Evolutionary conservation across 2,329 filamentous ascomycete species (phyloP).

Genomic region (Penicillium sp.): DNA sequence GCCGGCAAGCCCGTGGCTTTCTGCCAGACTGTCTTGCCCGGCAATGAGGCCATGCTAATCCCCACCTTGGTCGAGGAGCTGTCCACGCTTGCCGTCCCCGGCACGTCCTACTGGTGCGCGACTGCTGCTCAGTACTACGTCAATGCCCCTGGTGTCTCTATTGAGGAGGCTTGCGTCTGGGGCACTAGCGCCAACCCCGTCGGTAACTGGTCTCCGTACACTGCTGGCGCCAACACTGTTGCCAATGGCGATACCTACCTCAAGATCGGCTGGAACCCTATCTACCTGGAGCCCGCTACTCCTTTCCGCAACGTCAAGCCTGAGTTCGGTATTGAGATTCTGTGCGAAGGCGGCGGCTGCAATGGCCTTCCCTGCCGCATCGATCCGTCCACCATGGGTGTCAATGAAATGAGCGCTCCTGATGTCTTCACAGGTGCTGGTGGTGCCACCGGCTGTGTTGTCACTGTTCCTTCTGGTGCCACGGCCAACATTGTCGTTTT

Average conservation of each 20-base stretch:
- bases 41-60: slow-evolving; percentile 80
- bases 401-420: slow-evolving; percentile 61
- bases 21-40: slow-evolving; percentile 77
- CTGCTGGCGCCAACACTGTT: slow-evolving; percentile 73
- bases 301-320: slow-evolving; percentile 61
- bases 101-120: slow-evolving; percentile 66
- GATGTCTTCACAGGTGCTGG: slow-evolving; percentile 63
- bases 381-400: slow-evolving; percentile 57
- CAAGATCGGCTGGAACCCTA: slow-evolving; percentile 77
- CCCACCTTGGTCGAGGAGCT: slow-evolving; percentile 65
- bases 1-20: slow-evolving; percentile 65
- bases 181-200: slow-evolving; percentile 62
- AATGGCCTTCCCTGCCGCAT: slow-evolving; percentile 75
- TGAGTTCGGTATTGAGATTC: slow-evolving; percentile 68
- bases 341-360: slow-evolving; percentile 67
- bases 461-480: slow-evolving; percentile 68
- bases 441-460: slow-evolving; percentile 71
- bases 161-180: slow-evolving; percentile 69
- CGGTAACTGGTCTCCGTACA: slow-evolving; percentile 78
- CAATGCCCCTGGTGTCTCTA: slow-evolving; percentile 68
- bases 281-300: slow-evolving; percentile 59
- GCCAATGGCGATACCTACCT: slow-evolving; percentile 66
- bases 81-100: slow-evolving; percentile 70
- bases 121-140: slow-evolving; percentile 80
- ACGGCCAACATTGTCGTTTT: slow-evolving; percentile 69